A percentile compares a stretch with the other conserved stretches of the same genome.
phyloP scores from a whole-genome alignment of 2,329 filamentous ascomycete species.

The Aspergillus alliaceus region DNA sequence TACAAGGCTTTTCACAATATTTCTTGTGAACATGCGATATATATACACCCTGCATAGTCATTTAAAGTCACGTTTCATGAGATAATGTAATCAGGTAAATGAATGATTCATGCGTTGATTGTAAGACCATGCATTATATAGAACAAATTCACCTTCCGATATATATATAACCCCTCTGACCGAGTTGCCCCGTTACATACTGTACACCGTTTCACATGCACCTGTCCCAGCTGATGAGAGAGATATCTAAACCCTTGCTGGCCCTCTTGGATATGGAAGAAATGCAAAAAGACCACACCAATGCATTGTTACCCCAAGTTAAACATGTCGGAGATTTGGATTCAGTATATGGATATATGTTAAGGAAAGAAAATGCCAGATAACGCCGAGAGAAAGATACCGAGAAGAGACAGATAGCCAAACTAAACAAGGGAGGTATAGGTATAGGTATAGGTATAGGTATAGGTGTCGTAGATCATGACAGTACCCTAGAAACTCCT shows the following conservation, averaged over 20 bases:
- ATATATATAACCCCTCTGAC: background rate
- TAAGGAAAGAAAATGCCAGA: background rate
- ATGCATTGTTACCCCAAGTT: background rate
- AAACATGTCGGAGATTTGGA: background rate
- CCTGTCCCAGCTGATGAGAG: background rate
- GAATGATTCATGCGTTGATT: no score
- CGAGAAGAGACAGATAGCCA: background rate
- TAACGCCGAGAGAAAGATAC: background rate
- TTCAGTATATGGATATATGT: background rate
- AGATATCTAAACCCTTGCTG: slow-evolving; percentile 1
- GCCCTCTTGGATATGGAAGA: background rate
- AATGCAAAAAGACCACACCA: background rate
- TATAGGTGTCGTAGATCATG: background rate
- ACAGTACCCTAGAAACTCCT: slow-evolving; percentile 5
- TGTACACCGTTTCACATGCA: slow-evolving; percentile 7
- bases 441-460: no score
- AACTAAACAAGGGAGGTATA: background rate
- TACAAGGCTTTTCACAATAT: no score
- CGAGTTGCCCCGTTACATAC: slow-evolving; percentile 4
- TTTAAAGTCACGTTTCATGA: no score
- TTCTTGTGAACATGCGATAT: no score
- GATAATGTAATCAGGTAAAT: no score
- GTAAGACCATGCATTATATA: background rate
- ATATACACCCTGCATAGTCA: no score
- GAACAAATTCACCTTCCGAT: background rate